Percentiles rank a stretch among this genome's conserved stretches.
Evolutionary conservation across 164 flowering plant genomes (phyloP).

Genomic region (Saururus chinensis): DNA sequence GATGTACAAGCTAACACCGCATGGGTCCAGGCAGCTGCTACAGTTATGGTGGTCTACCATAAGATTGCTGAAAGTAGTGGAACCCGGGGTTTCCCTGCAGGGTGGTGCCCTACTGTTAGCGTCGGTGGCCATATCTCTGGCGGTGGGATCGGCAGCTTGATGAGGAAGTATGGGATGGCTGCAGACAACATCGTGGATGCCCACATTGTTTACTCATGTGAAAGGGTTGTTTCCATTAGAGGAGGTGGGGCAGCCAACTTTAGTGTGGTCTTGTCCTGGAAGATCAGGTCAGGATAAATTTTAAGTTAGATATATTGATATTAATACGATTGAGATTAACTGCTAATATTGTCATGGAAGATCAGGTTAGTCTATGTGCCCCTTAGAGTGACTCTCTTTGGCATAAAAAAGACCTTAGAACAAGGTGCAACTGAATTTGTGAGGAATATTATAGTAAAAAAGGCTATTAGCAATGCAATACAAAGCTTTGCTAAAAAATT

Average conservation of each 20-base stretch:
- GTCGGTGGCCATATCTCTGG: conserved; percentile 10
- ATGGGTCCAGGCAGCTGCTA: conserved; percentile 27
- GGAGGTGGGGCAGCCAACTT: no score
- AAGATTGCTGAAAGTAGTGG: conserved; percentile 13
- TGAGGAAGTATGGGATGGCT: conserved; percentile 10
- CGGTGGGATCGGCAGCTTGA: conserved; percentile 10
- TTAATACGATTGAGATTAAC: conserved; percentile 7
- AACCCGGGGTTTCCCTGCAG: no score
- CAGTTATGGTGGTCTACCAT: conserved; percentile 27
- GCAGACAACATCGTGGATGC: conserved; percentile 19
- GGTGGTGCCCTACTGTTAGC: conserved; percentile 6
- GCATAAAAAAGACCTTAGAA: conserved; percentile 9
- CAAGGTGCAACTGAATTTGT: no score
- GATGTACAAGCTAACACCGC: no score
- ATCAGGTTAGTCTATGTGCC: no score
- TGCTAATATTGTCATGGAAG: no score
- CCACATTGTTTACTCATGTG: conserved; percentile 13
- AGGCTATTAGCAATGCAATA: no score
- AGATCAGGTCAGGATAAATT: conserved; percentile 10
- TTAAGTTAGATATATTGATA: conserved; percentile 6
- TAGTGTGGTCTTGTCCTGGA: conserved; percentile 10
- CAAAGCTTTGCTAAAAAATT: no score
- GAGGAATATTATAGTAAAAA: no score
- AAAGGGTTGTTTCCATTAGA: conserved; percentile 13
- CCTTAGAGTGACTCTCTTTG: conserved; percentile 10